Percentiles rank a stretch among this genome's conserved stretches.
Evolutionary conservation across 257 asterid genomes (phyloP).

Genomic region (Capsicum baccatum): DNA sequence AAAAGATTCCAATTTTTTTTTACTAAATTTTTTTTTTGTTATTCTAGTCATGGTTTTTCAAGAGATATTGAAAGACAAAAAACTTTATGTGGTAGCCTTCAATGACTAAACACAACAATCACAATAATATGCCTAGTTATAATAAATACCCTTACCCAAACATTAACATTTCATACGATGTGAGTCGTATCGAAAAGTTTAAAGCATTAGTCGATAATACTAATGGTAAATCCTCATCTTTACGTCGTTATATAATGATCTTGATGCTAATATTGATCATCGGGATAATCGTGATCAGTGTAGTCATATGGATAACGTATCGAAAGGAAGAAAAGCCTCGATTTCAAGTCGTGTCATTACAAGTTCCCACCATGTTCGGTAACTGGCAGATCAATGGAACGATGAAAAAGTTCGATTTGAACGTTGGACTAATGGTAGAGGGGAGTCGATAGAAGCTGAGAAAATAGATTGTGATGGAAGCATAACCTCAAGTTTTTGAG

Average conservation of each 20-base stretch:
- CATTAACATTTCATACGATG: not conserved
- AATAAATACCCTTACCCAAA: not conserved
- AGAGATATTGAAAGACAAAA: not conserved
- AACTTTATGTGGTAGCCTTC: not conserved
- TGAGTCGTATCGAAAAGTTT: not conserved
- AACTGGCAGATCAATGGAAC: not conserved
- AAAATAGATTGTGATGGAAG: not conserved
- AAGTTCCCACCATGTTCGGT: not conserved
- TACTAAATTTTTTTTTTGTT: too few relatives aligned
- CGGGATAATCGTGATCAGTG: not conserved
- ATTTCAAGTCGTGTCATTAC: not conserved
- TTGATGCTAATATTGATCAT: not conserved
- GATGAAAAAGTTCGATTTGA: conserved; percentile 3
- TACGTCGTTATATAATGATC: not conserved
- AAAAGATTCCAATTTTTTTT: too few relatives aligned
- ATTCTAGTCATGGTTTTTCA: not conserved
- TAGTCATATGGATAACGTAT: not conserved
- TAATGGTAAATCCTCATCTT: not conserved
- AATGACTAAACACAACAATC: not conserved
- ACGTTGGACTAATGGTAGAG: not conserved
- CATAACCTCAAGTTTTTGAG: not conserved
- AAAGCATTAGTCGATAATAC: not conserved
- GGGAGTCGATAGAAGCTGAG: not conserved
- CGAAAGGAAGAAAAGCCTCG: not conserved
- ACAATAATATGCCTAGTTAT: not conserved